A percentile compares a stretch with the other conserved stretches of the same genome.
Conservation (phyloP, 495 filamentous ascomycete species). For the Tuber calosporum region DNA sequence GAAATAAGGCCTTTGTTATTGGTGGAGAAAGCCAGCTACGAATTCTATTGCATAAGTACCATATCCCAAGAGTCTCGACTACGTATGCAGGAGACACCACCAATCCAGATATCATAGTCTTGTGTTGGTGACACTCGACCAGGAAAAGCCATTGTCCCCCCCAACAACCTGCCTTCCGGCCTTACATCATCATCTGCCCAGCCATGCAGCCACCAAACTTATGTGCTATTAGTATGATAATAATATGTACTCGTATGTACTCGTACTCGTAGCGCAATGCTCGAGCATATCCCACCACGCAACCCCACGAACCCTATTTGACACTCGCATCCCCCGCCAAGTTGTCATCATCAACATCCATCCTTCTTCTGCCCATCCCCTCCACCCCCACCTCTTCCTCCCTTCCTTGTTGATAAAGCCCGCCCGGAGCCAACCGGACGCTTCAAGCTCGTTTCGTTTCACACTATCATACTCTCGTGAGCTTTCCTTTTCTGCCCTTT, state of each 20-base stretch:
- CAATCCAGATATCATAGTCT: no score
- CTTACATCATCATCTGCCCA: neutral
- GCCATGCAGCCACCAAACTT: neutral
- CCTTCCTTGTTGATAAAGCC: neutral
- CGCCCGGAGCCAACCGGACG: neutral
- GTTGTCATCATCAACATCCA: neutral
- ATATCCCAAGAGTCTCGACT: no score
- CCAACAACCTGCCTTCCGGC: neutral
- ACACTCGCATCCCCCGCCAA: neutral
- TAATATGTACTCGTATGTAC: no score
- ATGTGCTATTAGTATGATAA: no score
- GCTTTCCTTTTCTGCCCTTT: neutral
- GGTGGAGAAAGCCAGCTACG: neutral
- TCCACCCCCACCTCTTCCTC: neutral
- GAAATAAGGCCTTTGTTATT: neutral
- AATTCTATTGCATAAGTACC: neutral
- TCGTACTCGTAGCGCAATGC: no score
- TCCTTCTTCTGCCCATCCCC: neutral
- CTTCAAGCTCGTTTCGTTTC: neutral
- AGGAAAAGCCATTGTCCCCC: neutral
- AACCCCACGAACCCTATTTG: neutral
- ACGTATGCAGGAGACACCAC: no score
- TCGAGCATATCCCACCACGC: no score
- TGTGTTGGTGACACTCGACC: neutral
- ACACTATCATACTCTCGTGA: neutral